Percentiles rank a stretch among this genome's conserved stretches.
Evolutionary conservation across 495 filamentous ascomycete species (phyloP).

Genomic region (Amorphotheca resinae): DNA sequence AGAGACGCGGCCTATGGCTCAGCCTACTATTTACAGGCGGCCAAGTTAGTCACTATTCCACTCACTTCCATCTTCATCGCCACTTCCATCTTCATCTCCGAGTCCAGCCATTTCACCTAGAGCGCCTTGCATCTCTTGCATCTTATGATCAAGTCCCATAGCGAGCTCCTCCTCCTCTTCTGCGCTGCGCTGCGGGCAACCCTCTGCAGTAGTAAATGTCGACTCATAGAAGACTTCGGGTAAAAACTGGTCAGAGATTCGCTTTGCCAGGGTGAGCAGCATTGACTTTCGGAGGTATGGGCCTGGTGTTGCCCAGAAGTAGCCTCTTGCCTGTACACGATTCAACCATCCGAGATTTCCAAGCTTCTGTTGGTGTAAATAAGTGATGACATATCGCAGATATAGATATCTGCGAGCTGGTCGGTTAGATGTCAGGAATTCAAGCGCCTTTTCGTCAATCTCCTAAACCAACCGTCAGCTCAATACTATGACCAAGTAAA

Average conservation of each 20-base stretch:
- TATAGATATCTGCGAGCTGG: conserved; percentile 9
- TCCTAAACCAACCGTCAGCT: conserved; percentile 8
- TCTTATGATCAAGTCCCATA: conserved; percentile 11
- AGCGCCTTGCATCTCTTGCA: no score
- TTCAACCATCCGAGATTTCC: conserved; percentile 1
- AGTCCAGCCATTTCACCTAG: no score
- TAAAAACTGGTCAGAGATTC: conserved; percentile 7
- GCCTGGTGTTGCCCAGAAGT: conserved; percentile 6
- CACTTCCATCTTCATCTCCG: no score
- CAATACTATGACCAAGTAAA: conserved; percentile 1
- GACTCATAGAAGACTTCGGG: conserved; percentile 12
- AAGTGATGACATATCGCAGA: conserved; percentile 7
- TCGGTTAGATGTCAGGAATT: conserved; percentile 7
- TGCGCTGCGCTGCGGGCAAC: conserved; percentile 9
- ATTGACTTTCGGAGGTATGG: conserved; percentile 10
- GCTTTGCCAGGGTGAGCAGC: conserved; percentile 3
- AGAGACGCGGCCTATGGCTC: no score
- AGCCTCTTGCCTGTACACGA: conserved; percentile 2
- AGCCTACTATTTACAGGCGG: no score
- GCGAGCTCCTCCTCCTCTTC: conserved; percentile 11
- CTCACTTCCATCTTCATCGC: no score
- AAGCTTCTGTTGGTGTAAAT: conserved; percentile 6
- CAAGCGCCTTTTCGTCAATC: conserved; percentile 4
- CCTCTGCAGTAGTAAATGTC: conserved; percentile 6
- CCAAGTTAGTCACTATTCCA: no score